These are phyloP conservation scores for Seminavis robusta DNA, from an alignment of 108 stramenopile species.

Conservation along the genomic window DNA sequence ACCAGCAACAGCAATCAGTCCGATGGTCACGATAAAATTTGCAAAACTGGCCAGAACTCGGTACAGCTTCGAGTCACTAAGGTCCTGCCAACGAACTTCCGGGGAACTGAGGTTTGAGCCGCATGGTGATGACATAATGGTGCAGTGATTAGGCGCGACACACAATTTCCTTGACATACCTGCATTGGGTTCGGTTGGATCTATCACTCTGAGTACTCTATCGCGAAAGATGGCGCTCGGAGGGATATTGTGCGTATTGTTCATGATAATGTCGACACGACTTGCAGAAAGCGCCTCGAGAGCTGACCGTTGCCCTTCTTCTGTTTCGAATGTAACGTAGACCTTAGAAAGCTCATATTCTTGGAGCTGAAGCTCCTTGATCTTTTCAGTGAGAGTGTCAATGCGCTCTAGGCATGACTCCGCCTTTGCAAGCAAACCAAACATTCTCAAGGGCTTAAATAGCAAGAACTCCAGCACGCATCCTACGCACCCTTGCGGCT, in stretches of 20 bases:
- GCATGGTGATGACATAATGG: too few species aligned
- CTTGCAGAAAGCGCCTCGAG: constrained; percentile 50
- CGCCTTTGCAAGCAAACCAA: constrained; percentile 36
- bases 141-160: too few species aligned
- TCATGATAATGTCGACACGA: constrained; percentile 30
- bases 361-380: constrained; percentile 50
- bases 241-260: constrained; percentile 28
- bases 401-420: constrained; percentile 35
- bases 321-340: constrained; percentile 82
- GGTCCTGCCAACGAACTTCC: constrained; percentile 57
- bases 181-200: constrained; percentile 63
- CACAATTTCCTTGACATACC: too few species aligned
- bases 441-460: constrained; percentile 27
- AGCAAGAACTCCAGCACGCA: constrained; percentile 9
- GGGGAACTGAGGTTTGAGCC: too few species aligned
- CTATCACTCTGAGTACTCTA: constrained; percentile 40
- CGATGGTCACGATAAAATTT: constrained; percentile 41
- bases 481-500: constrained; percentile 23
- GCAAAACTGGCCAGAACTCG: constrained; percentile 28
- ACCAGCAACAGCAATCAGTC: constrained; percentile 39
- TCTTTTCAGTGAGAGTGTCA: constrained; percentile 32
- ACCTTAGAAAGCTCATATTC: constrained; percentile 56
- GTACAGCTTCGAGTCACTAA: constrained; percentile 13
- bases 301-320: constrained; percentile 67
- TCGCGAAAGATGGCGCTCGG: constrained; percentile 43